Evolutionary conservation across 2,329 filamentous ascomycete genomes (phyloP).

Genomic region (Ophiostoma piceae): DNA sequence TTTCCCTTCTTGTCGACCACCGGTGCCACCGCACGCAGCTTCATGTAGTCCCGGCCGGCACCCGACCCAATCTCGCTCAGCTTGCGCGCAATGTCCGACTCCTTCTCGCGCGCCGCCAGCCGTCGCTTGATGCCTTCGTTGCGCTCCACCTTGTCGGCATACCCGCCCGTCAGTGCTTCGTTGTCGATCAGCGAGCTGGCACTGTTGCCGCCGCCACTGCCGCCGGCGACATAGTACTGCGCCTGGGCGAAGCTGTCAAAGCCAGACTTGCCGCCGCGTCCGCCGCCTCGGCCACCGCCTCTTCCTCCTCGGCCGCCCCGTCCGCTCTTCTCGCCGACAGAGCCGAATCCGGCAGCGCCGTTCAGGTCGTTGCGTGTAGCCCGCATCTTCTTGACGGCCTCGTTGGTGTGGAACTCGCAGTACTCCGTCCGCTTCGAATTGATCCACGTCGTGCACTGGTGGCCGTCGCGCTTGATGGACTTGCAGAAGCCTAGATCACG

Average conservation of each 20-base stretch:
- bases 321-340: conserved; percentile 22
- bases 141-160: conserved; percentile 54
- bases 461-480: conserved; percentile 75
- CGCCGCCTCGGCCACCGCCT: conserved; percentile 39
- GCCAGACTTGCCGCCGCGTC: conserved; percentile 40
- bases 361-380: conserved; percentile 74
- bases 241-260: conserved; percentile 57
- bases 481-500: conserved; percentile 88
- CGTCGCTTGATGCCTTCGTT: conserved; percentile 62
- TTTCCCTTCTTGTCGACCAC: not conserved
- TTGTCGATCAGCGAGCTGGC: conserved; percentile 55
- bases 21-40: conserved; percentile 24
- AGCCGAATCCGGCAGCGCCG: conserved; percentile 53
- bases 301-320: conserved; percentile 49
- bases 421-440: conserved; percentile 82
- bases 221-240: conserved; percentile 48
- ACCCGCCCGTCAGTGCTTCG: conserved; percentile 35
- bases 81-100: conserved; percentile 65
- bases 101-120: conserved; percentile 63
- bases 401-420: conserved; percentile 88
- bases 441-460: conserved; percentile 75
- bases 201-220: conserved; percentile 29
- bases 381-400: conserved; percentile 64
- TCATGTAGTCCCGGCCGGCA: conserved; percentile 67
- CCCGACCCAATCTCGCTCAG: conserved; percentile 60